Conservation (phyloP, 768 basidiomycete genomes). For the Amanita fuliginea region DNA sequence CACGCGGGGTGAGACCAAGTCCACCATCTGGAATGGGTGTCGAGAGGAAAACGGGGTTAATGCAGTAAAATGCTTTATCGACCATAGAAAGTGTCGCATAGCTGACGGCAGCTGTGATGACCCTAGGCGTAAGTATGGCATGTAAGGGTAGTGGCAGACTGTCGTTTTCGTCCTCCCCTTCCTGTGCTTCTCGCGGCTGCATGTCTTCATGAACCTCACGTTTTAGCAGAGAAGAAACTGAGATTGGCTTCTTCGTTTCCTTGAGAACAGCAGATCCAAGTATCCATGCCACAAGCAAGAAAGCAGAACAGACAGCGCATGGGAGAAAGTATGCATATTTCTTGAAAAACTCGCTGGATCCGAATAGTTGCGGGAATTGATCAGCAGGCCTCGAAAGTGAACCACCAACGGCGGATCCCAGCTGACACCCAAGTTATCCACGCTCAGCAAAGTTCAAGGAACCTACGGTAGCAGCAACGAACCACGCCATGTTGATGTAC, state of each 20-base stretch:
- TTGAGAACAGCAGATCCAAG: too few species aligned
- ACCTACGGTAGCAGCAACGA: constrained; percentile 10
- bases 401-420: constrained; percentile 38
- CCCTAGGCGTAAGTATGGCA: too few species aligned
- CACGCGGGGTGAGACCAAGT: constrained; percentile 30
- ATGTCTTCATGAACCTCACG: too few species aligned
- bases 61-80: constrained; percentile 44
- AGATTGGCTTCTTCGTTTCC: too few species aligned
- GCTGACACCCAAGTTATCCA: not conserved
- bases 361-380: constrained; percentile 17
- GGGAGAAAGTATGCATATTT: constrained; percentile 48
- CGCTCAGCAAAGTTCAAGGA: not conserved
- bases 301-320: constrained; percentile 42
- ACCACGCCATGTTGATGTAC: constrained; percentile 31
- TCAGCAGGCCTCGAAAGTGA: constrained; percentile 20
- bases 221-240: too few species aligned
- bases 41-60: constrained; percentile 58
- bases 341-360: constrained; percentile 24
- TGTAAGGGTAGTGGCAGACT: too few species aligned
- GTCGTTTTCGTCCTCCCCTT: too few species aligned
- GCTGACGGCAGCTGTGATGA: too few species aligned
- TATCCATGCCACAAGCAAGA: constrained; percentile 24
- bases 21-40: constrained; percentile 31
- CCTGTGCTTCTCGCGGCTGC: too few species aligned
- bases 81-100: constrained; percentile 30